Evolutionary conservation across 495 filamentous ascomycete genomes (phyloP).

Genomic region (Astrocystis sublimbata): DNA sequence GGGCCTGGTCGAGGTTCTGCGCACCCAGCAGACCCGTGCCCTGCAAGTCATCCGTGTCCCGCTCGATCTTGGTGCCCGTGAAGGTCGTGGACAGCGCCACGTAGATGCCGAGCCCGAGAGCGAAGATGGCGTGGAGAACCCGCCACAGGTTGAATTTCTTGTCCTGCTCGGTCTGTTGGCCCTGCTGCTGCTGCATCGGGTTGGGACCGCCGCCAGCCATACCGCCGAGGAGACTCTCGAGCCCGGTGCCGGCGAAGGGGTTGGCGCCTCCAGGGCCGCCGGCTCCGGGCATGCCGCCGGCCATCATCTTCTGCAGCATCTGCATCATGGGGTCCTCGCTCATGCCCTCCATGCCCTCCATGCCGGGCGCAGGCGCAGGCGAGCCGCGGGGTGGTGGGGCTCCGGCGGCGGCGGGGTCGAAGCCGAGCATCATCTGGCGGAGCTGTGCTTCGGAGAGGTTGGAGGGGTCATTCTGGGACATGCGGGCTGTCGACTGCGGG

Average conservation of each 20-base stretch:
- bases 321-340: constrained; percentile 39
- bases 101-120: constrained; percentile 70
- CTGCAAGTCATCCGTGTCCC: constrained; percentile 34
- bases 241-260: constrained; percentile 27
- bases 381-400: constrained; percentile 22
- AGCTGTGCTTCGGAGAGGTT: constrained; percentile 43
- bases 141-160: constrained; percentile 65
- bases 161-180: constrained; percentile 35
- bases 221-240: constrained; percentile 36
- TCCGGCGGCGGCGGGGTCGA: constrained; percentile 21
- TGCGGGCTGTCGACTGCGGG: constrained; percentile 43
- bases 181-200: constrained; percentile 42
- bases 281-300: constrained; percentile 39
- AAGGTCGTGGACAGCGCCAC: constrained; percentile 65
- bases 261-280: constrained; percentile 39
- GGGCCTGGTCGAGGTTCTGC: constrained; percentile 25
- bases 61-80: constrained; percentile 54
- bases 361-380: constrained; percentile 35
- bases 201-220: constrained; percentile 35
- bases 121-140: constrained; percentile 72
- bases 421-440: constrained; percentile 46
- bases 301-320: constrained; percentile 47
- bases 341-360: constrained; percentile 25
- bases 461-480: constrained; percentile 30
- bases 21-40: constrained; percentile 15